These are phyloP conservation scores for Zostera marina DNA, from an alignment of 116 monocot genomes.

Conservation along the genomic window DNA sequence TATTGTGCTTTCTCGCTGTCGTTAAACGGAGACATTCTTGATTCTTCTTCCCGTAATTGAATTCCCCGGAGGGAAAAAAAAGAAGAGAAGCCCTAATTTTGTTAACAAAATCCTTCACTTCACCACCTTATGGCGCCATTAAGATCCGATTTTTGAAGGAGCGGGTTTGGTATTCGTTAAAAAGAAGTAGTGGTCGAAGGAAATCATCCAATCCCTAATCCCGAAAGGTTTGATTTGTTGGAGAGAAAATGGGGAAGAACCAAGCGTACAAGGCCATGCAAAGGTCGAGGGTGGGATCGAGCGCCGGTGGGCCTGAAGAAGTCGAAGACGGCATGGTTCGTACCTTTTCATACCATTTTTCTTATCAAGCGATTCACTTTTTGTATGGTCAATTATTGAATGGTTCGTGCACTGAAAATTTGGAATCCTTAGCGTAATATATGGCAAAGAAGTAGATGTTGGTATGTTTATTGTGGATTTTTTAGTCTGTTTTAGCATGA, in stretches of 20 bases:
- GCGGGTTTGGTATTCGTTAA: neutral
- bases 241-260: constrained; percentile 75
- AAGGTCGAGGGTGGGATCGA: constrained; percentile 71
- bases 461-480: too few relatives aligned
- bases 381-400: neutral
- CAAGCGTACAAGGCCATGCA: constrained; percentile 98
- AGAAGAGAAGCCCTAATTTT: too few relatives aligned
- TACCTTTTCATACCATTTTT: constrained; percentile 49
- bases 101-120: too few relatives aligned
- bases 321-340: constrained; percentile 93
- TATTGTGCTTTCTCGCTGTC: too few relatives aligned
- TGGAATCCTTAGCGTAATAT: too few relatives aligned
- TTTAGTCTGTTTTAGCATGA: too few relatives aligned
- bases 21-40: too few relatives aligned
- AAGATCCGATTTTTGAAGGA: neutral
- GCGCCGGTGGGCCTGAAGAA: constrained; percentile 64
- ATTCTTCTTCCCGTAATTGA: too few relatives aligned
- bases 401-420: neutral
- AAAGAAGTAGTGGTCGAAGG: neutral
- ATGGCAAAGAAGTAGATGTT: too few relatives aligned
- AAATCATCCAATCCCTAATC: neutral
- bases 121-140: neutral
- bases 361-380: neutral
- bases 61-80: too few relatives aligned
- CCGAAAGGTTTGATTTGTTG: neutral